Conservation (phyloP, 2,329 filamentous ascomycete genomes). For the Fusarium globosum region DNA sequence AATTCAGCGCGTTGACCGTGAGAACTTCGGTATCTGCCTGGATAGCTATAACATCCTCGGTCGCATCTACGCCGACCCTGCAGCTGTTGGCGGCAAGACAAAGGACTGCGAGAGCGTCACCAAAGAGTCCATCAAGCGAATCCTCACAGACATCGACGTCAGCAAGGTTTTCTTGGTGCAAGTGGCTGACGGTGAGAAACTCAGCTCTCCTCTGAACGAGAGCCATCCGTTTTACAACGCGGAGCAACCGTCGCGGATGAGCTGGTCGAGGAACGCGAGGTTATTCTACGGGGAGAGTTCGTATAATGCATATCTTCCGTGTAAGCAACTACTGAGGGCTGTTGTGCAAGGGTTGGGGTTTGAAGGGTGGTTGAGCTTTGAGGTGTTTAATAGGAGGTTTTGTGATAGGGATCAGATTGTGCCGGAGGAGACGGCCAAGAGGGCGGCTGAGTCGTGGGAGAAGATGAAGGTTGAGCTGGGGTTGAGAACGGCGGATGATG, state of each 20-base stretch:
- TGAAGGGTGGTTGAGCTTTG: slow-evolving; percentile 76
- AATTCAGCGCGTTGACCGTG: slow-evolving; percentile 70
- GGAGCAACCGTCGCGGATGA: slow-evolving; percentile 69
- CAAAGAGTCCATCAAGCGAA: slow-evolving; percentile 62
- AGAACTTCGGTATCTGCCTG: slow-evolving; percentile 81
- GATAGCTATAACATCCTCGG: slow-evolving; percentile 84
- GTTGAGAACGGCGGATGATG: slow-evolving; percentile 41
- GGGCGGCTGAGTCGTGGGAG: slow-evolving; percentile 63
- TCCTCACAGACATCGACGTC: slow-evolving; percentile 67
- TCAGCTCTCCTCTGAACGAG: slow-evolving; percentile 68
- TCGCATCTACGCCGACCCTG: slow-evolving; percentile 76
- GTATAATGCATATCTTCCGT: slow-evolving; percentile 74
- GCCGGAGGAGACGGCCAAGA: slow-evolving; percentile 64
- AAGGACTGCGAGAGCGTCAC: slow-evolving; percentile 66
- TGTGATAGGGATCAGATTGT: slow-evolving; percentile 60
- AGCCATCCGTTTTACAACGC: slow-evolving; percentile 51
- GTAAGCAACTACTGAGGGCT: slow-evolving; percentile 68
- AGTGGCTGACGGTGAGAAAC: slow-evolving; percentile 77
- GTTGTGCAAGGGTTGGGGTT: slow-evolving; percentile 74
- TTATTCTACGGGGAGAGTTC: slow-evolving; percentile 67
- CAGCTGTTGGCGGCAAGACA: slow-evolving; percentile 61
- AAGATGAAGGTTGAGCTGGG: slow-evolving; percentile 55
- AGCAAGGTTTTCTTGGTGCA: slow-evolving; percentile 80
- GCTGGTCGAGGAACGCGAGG: slow-evolving; percentile 79
- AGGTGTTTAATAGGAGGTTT: slow-evolving; percentile 67